Evolutionary conservation across 305 asterid species (phyloP).

Genomic region (Nicotiana rustica): DNA sequence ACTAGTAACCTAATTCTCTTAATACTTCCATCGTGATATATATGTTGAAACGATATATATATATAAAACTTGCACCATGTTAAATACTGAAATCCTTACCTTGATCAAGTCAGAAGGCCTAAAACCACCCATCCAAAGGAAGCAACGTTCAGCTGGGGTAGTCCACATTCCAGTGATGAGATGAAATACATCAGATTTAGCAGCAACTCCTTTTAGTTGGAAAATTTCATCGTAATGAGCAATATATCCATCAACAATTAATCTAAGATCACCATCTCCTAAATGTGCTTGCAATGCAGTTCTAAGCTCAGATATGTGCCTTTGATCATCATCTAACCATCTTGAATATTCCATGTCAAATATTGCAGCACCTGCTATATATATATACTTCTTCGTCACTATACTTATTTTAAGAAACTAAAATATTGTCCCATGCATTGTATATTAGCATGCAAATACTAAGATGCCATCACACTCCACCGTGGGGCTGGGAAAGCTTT

Average conservation of each 20-base stretch:
- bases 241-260: constrained; percentile 74
- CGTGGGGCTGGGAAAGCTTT: no score
- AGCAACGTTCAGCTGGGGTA: constrained; percentile 88
- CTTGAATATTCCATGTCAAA: constrained; percentile 95
- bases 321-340: constrained; percentile 90
- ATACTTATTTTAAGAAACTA: neutral
- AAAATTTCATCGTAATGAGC: constrained; percentile 83
- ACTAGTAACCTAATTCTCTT: no score
- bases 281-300: constrained; percentile 80
- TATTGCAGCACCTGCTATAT: constrained; percentile 70
- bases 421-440: neutral
- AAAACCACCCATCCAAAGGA: constrained; percentile 97
- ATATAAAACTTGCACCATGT: neutral
- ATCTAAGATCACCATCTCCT: constrained; percentile 72
- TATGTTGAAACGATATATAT: no score
- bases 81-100: constrained; percentile 46
- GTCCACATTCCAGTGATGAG: constrained; percentile 93
- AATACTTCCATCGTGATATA: no score
- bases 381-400: neutral
- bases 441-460: neutral
- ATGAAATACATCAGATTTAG: constrained; percentile 86
- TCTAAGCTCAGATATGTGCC: constrained; percentile 82
- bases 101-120: constrained; percentile 92
- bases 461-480: neutral
- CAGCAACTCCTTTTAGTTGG: constrained; percentile 76